Evolutionary conservation across 805 yeast species (phyloP), one percentile per base, ranked within the genome.

Genomic region (Cyberlindnera mississippiensis): DNA sequence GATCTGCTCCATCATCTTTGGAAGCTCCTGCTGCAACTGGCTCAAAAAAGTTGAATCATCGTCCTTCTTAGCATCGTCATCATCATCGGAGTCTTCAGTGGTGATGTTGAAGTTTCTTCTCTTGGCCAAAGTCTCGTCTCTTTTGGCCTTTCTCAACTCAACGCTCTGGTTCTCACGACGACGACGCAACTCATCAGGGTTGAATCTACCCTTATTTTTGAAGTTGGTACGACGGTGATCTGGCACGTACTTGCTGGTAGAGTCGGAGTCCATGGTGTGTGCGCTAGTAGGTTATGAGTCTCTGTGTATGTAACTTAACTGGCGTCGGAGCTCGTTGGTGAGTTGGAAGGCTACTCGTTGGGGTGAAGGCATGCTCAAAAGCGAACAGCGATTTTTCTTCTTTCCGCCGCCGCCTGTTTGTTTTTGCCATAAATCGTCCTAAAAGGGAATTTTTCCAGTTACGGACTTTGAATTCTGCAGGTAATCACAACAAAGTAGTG

Each of bases 141-240:
- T 80, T 66, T 90, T 90, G 48, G 90, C 96, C 71, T 95, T 93
- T 69, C 99, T 79, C 59, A 93, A 75, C 63, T 90, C 98, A 46
- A 93, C 95, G 67, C 91, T 97, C 58, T 91, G 96, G 44, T 86
- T 95, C 65, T 91, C 99, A 66, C 98, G 84, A 64, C 99, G 85
- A 66, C 98, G 89, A 67, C 99, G 86, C 57, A 93, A 79, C 72
- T 93, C 99, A 63, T 93, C 99, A 45, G 88, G 87, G 58, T 85
- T 85, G 62, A 93, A 93, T 61, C 95, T 80, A 50, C 93, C 88
- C 64, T 90, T 87, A 71, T 93, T 91, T 65, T 93, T 93, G 73
- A 86, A 93, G 61, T 84, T 87, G 32, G 97, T 89, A 67, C 96
- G 87, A 68, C 99, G 89, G 67, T 91, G 91, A 67, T 93, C 98